Base-by-base conservation (phyloP, 2,329 filamentous ascomycete species). In the Hypoxylon sp. region DNA sequence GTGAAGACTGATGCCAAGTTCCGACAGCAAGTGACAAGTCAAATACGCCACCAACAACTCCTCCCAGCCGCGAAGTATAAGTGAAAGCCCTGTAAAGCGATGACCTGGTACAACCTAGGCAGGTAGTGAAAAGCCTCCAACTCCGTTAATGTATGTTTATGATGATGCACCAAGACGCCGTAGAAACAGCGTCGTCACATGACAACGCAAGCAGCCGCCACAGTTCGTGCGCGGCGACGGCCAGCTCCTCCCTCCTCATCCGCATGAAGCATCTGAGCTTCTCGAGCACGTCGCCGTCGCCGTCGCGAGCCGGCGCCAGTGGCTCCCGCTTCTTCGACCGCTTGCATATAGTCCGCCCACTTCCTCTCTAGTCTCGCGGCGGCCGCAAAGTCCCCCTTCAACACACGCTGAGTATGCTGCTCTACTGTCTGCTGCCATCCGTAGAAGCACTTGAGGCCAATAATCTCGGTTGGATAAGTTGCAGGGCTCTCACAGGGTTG, bases 291-390 rank as follows among this genome's bases (percentile, higher is more conserved):
- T 51, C 93, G 85, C 68, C 93, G 84, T 62, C 94, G 83, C 55
- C 93, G 83, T 56, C 93, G 84, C 2, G 85, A 82, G 4, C 91
- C 89, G 0, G 84, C 85, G 1, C 90, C 93, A 1, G 81, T 83
- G 2, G 86, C 86, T 2, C 90, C 91, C 0, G 91, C 92, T 76
- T 97, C 95, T 77, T 97, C 93, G 52, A 87, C 92, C 14, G 92
- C 89, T 80, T 96, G 92, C 93, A 97, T 97, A 77, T 93, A 97
- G 57, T 96, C 91, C 0, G 91, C 91, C 95, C 95, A 98, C 77
- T 95, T 96, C 68, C 89, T 85, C 81, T 97, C 94, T 18, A 98
- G 83, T n/a, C 92, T 84, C 36, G 84, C 85, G 0, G 96, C 96
- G 0, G 91, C 85, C 0, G 84, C 82, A 62, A 93, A 85, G 66